These are phyloP conservation scores for Artemisia tridentata DNA, from an alignment of 129 eudicot species.

Conservation along the genomic window DNA sequence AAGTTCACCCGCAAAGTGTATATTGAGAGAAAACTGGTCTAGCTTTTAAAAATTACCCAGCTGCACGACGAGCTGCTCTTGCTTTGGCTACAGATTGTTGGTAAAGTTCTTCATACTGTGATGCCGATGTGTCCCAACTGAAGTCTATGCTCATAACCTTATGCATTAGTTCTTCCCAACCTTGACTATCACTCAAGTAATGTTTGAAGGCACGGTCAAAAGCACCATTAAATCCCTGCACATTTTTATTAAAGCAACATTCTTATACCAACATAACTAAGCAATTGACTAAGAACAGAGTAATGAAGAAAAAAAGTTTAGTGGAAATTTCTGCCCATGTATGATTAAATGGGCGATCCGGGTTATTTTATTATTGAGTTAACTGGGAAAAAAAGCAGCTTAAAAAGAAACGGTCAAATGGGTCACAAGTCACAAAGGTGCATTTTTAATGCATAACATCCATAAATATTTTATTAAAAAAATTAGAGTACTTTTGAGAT, in stretches of 20 bases:
- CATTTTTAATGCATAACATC: too few species aligned
- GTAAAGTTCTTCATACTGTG: conserved; percentile 81
- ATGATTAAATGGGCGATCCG: neutral
- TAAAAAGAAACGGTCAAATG: too few species aligned
- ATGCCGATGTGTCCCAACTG: conserved; percentile 94
- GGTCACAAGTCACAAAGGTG: too few species aligned
- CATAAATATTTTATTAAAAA: too few species aligned
- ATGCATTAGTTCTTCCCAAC: conserved; percentile 78
- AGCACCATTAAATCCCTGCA: conserved; percentile 74
- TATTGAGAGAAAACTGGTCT: conserved; percentile 16
- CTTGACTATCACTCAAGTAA: conserved; percentile 49
- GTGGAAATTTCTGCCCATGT: neutral
- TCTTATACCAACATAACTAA: neutral
- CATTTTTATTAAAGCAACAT: neutral
- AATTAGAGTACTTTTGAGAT: too few species aligned
- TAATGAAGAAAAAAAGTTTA: neutral
- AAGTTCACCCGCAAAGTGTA: conserved; percentile 21
- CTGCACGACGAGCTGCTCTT: conserved; percentile 48
- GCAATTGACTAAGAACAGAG: neutral
- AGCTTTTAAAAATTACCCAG: conserved; percentile 26
- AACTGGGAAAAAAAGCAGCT: too few species aligned
- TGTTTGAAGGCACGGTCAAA: conserved; percentile 69
- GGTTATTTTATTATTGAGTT: neutral
- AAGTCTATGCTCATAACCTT: conserved; percentile 89
- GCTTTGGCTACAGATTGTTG: conserved; percentile 73